These are phyloP conservation scores for Colletotrichum noveboracense DNA, from an alignment of 2,329 filamentous ascomycete genomes.

Conservation along the genomic window DNA sequence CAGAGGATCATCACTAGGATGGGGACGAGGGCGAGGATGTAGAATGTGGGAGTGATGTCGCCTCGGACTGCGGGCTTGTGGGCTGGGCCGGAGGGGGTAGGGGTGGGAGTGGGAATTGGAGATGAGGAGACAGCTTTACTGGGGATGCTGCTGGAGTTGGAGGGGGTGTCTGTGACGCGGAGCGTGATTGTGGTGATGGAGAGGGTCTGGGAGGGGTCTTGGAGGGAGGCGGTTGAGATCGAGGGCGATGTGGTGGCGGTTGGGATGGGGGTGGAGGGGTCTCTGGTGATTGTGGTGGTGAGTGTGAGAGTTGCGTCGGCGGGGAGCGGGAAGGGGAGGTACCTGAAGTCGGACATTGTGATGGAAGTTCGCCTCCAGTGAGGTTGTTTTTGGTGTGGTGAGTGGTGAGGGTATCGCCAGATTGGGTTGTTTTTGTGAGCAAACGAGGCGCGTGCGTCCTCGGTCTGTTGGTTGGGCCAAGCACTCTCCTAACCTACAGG, in stretches of 20 bases:
- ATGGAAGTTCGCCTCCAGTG: background rate
- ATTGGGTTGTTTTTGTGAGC: background rate
- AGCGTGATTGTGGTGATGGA: background rate
- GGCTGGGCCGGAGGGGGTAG: background rate
- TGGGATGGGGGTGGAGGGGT: background rate
- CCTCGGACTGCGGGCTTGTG: background rate
- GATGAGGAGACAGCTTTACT: background rate
- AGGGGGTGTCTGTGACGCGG: background rate
- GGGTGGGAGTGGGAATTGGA: background rate
- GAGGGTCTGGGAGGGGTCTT: background rate
- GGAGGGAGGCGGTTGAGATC: background rate
- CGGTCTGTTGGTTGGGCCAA: too few relatives aligned
- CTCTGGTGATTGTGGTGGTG: background rate
- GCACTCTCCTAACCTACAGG: too few relatives aligned
- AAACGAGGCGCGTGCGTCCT: background rate
- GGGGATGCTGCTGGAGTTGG: background rate
- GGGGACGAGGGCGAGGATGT: conserved; percentile 15
- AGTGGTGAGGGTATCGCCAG: background rate
- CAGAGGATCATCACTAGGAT: background rate
- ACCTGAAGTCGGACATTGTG: background rate
- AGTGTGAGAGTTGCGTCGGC: background rate
- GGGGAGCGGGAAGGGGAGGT: background rate
- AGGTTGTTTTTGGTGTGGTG: background rate
- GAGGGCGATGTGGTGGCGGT: fast-evolving
- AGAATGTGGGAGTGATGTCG: conserved; percentile 10